Conservation (phyloP, 2,329 filamentous ascomycete species). For the Trichoderma aggressivum region DNA sequence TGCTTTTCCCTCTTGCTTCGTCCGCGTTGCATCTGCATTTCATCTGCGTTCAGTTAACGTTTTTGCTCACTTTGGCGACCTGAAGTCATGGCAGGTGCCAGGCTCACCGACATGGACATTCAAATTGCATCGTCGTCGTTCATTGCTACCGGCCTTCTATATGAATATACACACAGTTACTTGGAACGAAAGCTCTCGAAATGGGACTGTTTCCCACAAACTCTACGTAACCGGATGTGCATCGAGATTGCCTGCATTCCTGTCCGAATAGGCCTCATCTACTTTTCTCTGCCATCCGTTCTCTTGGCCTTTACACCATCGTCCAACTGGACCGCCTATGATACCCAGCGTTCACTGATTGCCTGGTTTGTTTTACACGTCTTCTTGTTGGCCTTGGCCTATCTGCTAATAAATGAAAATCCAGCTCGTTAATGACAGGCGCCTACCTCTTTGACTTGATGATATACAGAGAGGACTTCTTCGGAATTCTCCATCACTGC, state of each 20-base stretch:
- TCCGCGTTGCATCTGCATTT: not conserved
- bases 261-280: not conserved
- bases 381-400: not conserved
- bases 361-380: not conserved
- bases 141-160: not conserved
- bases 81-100: not conserved
- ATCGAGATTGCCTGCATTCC: conserved; percentile 1
- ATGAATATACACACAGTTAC: not conserved
- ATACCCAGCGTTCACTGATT: not conserved
- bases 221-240: conserved; percentile 1
- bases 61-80: not conserved
- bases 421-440: not conserved
- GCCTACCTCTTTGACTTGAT: conserved; percentile 1
- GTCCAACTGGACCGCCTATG: not conserved
- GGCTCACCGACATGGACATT: not conserved
- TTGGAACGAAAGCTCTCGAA: not conserved
- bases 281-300: not conserved
- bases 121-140: not conserved
- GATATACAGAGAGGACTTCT: conserved; percentile 2
- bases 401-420: not conserved
- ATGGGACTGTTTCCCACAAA: not conserved
- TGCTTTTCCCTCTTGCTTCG: not conserved
- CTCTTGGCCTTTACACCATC: not conserved
- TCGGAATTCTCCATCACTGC: not conserved
- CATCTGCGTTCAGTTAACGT: not conserved